Percentiles rank a stretch among this genome's conserved stretches.
These are phyloP conservation scores for Chaetoscypha palmicola DNA, from an alignment of 2,329 filamentous ascomycete genomes.

Conservation along the genomic window DNA sequence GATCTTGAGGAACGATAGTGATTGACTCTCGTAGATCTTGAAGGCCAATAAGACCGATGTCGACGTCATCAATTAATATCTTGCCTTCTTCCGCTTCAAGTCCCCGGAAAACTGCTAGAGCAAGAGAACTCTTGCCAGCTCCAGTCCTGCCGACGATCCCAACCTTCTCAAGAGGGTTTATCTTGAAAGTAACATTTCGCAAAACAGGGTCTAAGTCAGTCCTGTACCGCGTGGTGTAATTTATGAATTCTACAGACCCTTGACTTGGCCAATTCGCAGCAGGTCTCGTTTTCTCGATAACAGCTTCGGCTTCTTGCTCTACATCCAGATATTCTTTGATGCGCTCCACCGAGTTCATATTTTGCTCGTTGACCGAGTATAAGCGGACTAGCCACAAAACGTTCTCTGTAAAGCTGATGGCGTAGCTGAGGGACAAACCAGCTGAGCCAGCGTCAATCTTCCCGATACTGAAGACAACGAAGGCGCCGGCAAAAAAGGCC, in stretches of 20 bases:
- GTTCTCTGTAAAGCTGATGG: constrained; percentile 94
- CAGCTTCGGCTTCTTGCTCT: constrained; percentile 78
- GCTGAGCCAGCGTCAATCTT: constrained; percentile 84
- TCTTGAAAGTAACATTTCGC: constrained; percentile 76
- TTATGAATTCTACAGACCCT: constrained; percentile 79
- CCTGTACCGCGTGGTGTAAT: constrained; percentile 85
- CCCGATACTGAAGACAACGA: constrained; percentile 78
- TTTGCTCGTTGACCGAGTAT: constrained; percentile 94
- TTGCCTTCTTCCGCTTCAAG: constrained; percentile 85
- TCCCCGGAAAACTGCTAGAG: constrained; percentile 86
- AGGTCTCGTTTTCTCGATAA: constrained; percentile 74
- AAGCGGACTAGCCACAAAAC: constrained; percentile 92
- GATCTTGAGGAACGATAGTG: constrained; percentile 96
- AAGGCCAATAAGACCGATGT: constrained; percentile 85
- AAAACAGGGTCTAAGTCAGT: constrained; percentile 82
- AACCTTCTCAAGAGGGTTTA: constrained; percentile 81
- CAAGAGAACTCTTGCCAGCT: constrained; percentile 92
- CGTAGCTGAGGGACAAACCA: constrained; percentile 90
- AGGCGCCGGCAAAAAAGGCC: constrained; percentile 86
- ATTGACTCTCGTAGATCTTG: constrained; percentile 88
- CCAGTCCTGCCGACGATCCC: constrained; percentile 94
- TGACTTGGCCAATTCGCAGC: constrained; percentile 75
- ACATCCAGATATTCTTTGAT: constrained; percentile 96
- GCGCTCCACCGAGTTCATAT: constrained; percentile 98
- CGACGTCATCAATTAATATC: constrained; percentile 85